Evolutionary conservation across 2,329 filamentous ascomycete species (phyloP).

Genomic region (Ilyonectria robusta): DNA sequence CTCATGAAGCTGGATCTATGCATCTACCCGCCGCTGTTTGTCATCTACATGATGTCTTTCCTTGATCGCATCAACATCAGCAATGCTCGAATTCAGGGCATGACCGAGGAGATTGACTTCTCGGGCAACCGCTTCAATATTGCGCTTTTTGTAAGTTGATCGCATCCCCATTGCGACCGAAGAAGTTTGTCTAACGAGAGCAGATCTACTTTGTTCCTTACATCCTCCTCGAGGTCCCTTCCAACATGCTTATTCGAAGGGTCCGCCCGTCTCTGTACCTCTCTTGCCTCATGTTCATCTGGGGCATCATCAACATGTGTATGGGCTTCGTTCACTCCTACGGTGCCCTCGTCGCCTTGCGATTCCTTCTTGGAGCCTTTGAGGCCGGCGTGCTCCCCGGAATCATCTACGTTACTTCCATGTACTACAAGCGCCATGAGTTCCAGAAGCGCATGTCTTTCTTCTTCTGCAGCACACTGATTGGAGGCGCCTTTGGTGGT

Average conservation of each 20-base stretch:
- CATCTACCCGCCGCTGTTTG: constrained; percentile 58
- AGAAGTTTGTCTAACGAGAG: constrained; percentile 20
- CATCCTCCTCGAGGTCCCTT: constrained; percentile 61
- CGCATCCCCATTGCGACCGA: not conserved
- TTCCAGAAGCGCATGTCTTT: constrained; percentile 62
- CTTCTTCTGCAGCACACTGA: constrained; percentile 59
- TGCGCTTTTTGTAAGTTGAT: constrained; percentile 52
- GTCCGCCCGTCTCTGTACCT: constrained; percentile 57
- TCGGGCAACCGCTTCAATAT: constrained; percentile 60
- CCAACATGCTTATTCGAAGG: constrained; percentile 61
- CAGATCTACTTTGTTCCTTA: constrained; percentile 58
- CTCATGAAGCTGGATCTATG: constrained; percentile 58
- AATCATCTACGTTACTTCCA: constrained; percentile 62
- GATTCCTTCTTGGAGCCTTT: constrained; percentile 57
- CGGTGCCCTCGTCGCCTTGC: constrained; percentile 50
- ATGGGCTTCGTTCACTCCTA: constrained; percentile 56
- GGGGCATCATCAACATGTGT: constrained; percentile 56
- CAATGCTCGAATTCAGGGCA: constrained; percentile 62
- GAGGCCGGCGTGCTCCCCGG: constrained; percentile 55
- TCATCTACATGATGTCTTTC: constrained; percentile 60
- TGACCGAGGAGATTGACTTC: constrained; percentile 59
- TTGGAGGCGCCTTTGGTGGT: constrained; percentile 61
- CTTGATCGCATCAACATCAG: constrained; percentile 63
- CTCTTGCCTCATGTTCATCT: constrained; percentile 55
- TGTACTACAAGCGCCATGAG: constrained; percentile 65